Evolutionary conservation across 306 rosid genomes (phyloP), one percentile per base, ranked within the genome.

Genomic region (Astragalus membranaceus): DNA sequence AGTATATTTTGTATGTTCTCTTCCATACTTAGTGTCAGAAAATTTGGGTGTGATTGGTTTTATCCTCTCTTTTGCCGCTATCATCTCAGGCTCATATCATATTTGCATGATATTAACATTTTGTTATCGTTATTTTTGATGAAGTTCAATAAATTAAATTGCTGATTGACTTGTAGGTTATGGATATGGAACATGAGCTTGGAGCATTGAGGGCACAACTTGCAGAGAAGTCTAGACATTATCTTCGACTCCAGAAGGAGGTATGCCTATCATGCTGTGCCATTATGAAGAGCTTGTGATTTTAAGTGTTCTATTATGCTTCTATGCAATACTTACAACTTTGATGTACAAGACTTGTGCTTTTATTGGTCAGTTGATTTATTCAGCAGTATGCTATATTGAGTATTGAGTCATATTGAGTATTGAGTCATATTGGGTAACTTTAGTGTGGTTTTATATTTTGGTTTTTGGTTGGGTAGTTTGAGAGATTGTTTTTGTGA

Each of bases 101-200:
- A 64, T 61, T 20, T 74, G n/a, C 17, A 20, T 60, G 59, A 10
- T 44, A 16, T 71, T 26, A 53, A 56, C 35, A 8, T 23, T 55
- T 39, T 33, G 54, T 72, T 10, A 20, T 43, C 57, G 15, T 26
- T 29, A 42, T n/a, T 78, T 23, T 56, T n/a, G 23, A 54, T 35
- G 35, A 57, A 57, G 63, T 29, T 41, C 13, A 74, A 53, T 67
- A 69, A 37, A 50, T 66, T 47, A 9, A 9, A 29, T 51, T 54
- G 10, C 54, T n/a, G 11, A 12, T 72, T 47, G 23, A 73, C 58
- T 61, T 82, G 49, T 70, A 92, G 98, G 98, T 89, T 54, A 89
- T 92, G 98, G 96, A 89, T 84, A 92, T 92, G 98, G 98, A 89
- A 71, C 88, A 88, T 32, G 96, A 92, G 82, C 98, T 92, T 80